Percentiles rank a stretch among this genome's conserved stretches.
phyloP scores from a whole-genome alignment of 306 rosid genomes.

The Cyamopsis tetragonoloba region DNA sequence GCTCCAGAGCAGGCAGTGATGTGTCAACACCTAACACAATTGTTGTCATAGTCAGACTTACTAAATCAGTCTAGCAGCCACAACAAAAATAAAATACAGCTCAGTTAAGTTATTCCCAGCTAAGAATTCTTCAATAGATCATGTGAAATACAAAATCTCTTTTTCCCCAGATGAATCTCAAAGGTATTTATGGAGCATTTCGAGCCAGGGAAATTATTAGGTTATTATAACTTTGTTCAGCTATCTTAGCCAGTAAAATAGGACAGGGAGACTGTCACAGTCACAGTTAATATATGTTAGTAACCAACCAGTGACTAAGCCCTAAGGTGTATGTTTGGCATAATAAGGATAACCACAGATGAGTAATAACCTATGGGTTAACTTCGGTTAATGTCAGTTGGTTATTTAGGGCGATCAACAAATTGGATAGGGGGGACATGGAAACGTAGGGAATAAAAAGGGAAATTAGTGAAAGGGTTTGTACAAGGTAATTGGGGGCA shows the following conservation, averaged over 20 bases:
- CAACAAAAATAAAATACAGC: neutral
- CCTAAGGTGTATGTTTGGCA: no score
- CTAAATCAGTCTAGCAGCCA: neutral
- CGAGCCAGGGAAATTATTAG: neutral
- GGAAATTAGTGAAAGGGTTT: no score
- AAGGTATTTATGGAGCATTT: neutral
- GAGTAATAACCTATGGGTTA: no score
- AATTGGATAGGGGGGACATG: no score
- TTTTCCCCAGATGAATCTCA: constrained; percentile 10
- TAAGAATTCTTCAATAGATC: neutral
- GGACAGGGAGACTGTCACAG: neutral
- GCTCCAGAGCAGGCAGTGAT: constrained; percentile 73
- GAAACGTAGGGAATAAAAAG: no score
- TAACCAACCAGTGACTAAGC: no score
- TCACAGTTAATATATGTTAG: no score
- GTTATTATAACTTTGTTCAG: neutral
- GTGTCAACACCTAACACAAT: constrained; percentile 63
- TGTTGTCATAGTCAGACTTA: constrained; percentile 16
- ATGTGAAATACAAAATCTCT: neutral
- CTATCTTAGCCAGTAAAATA: no score
- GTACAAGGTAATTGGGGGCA: no score
- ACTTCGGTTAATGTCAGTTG: no score
- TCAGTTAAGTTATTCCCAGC: neutral
- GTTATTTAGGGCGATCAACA: no score
- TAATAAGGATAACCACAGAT: no score